A percentile compares a stretch with the other conserved stretches of the same genome.
Conservation (phyloP, 2,329 filamentous ascomycete genomes). For the Aspergillus bombycis region DNA sequence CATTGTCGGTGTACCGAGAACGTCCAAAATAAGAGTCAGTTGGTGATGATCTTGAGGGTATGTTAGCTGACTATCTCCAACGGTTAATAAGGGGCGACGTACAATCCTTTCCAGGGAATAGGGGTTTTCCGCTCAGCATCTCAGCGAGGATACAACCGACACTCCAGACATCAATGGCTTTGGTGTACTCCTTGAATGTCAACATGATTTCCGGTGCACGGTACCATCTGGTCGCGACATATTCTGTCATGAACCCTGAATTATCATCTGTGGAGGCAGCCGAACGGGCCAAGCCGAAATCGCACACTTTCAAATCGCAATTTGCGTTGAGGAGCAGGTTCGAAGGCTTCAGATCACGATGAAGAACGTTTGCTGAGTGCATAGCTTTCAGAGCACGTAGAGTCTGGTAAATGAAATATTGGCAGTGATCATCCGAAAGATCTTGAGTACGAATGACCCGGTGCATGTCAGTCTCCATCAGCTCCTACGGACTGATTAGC, state of each 20-base stretch:
- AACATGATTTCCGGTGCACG: slow-evolving; percentile 99
- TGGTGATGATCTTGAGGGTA: slow-evolving; percentile 82
- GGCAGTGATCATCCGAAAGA: slow-evolving; percentile 97
- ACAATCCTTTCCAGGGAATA: slow-evolving; percentile 99
- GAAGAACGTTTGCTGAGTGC: slow-evolving; percentile 98
- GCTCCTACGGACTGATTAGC: slow-evolving; percentile 62
- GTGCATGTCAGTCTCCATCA: slow-evolving; percentile 99
- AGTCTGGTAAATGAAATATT: slow-evolving; percentile 99
- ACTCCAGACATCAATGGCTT: slow-evolving; percentile 99
- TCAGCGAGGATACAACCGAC: slow-evolving; percentile 97
- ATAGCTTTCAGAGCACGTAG: slow-evolving; percentile 96
- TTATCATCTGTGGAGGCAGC: slow-evolving; percentile 98
- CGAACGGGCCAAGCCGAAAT: slow-evolving; percentile 93
- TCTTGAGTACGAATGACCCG: slow-evolving; percentile 98
- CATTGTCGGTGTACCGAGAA: slow-evolving; percentile 97
- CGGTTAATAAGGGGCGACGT: slow-evolving; percentile 44
- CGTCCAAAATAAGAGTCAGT: slow-evolving; percentile 92
- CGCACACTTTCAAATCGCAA: slow-evolving; percentile 98
- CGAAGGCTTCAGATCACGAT: slow-evolving; percentile 95
- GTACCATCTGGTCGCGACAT: slow-evolving; percentile 98
- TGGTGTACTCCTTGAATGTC: slow-evolving; percentile 99
- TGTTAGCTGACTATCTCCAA: slow-evolving; percentile 1
- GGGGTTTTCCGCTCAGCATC: slow-evolving; percentile 97
- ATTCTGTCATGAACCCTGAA: slow-evolving; percentile 99
- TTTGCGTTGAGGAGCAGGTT: slow-evolving; percentile 97